Percentiles rank a stretch among this genome's conserved stretches.
Evolutionary conservation across 2,329 filamentous ascomycete genomes (phyloP).

Genomic region (Fusarium verticillioides): DNA sequence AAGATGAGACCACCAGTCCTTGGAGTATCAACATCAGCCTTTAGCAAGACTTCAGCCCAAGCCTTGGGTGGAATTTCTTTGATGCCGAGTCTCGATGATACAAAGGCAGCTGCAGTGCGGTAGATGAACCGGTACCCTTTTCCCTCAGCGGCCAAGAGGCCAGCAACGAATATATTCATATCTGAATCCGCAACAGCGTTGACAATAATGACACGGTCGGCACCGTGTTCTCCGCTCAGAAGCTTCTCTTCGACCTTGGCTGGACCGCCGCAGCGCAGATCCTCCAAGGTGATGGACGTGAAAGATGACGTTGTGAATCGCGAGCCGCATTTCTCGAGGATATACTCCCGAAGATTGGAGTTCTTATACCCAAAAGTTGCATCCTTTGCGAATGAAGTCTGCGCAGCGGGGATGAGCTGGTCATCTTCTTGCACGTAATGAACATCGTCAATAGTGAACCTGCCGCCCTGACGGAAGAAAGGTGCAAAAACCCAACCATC

Average conservation of each 20-base stretch:
- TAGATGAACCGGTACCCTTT: constrained; percentile 50
- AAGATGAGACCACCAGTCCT: neutral
- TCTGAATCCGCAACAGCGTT: constrained; percentile 65
- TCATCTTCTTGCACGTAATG: neutral
- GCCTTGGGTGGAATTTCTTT: constrained; percentile 60
- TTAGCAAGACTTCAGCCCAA: neutral
- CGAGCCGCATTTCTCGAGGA: constrained; percentile 63
- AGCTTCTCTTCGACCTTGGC: neutral
- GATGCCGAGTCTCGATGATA: constrained; percentile 62
- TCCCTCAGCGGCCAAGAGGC: constrained; percentile 53
- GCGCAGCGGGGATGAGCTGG: fast-evolving
- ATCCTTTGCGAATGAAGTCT: constrained; percentile 59
- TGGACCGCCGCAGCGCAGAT: neutral
- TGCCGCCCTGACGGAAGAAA: neutral
- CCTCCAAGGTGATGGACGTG: neutral
- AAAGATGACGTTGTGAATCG: constrained; percentile 53
- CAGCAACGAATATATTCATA: constrained; percentile 65
- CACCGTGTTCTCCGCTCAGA: fast-evolving
- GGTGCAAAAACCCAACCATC: neutral
- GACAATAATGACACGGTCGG: constrained; percentile 54
- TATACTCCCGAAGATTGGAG: constrained; percentile 58
- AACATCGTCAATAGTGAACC: neutral
- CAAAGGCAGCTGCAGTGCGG: constrained; percentile 54
- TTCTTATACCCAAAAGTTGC: constrained; percentile 66
- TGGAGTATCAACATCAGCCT: neutral